Percentiles rank a stretch among this genome's conserved stretches.
Evolutionary conservation across 164 flowering plant genomes (phyloP).

Genomic region (Houttuynia cordata): DNA sequence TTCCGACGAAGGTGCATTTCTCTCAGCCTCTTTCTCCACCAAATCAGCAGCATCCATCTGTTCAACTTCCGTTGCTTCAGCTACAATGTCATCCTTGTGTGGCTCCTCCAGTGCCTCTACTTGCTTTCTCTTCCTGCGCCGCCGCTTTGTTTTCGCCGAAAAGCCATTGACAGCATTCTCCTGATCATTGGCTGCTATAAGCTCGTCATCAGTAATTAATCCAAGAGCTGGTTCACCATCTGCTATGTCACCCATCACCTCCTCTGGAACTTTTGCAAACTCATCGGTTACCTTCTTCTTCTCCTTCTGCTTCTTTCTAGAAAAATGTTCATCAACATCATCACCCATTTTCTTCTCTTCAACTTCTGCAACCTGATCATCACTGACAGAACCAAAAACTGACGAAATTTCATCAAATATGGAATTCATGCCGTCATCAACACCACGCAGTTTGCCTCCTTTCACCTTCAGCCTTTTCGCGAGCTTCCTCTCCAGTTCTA

Average conservation of each 20-base stretch:
- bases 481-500: slow-evolving; percentile 59
- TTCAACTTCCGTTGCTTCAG: slow-evolving; percentile 5
- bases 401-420: slow-evolving; percentile 49
- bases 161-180: background rate
- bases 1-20: slow-evolving; percentile 5
- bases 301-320: slow-evolving; percentile 22
- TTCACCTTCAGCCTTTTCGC: slow-evolving; percentile 80
- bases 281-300: slow-evolving; percentile 8
- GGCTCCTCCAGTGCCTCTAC: background rate
- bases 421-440: slow-evolving; percentile 45
- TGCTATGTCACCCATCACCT: background rate
- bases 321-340: background rate
- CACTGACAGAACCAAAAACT: slow-evolving; percentile 12
- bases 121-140: background rate
- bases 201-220: background rate
- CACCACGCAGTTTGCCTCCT: slow-evolving; percentile 44
- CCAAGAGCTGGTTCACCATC: background rate
- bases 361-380: slow-evolving; percentile 8
- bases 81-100: background rate
- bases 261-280: slow-evolving; percentile 11
- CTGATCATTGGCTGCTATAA: background rate
- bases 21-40: slow-evolving; percentile 14
- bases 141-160: background rate
- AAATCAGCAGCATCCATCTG: slow-evolving; percentile 9
- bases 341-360: slow-evolving; percentile 4